phyloP scores from a whole-genome alignment of 2,329 filamentous ascomycete genomes.

The Bipolaris oryzae region DNA sequence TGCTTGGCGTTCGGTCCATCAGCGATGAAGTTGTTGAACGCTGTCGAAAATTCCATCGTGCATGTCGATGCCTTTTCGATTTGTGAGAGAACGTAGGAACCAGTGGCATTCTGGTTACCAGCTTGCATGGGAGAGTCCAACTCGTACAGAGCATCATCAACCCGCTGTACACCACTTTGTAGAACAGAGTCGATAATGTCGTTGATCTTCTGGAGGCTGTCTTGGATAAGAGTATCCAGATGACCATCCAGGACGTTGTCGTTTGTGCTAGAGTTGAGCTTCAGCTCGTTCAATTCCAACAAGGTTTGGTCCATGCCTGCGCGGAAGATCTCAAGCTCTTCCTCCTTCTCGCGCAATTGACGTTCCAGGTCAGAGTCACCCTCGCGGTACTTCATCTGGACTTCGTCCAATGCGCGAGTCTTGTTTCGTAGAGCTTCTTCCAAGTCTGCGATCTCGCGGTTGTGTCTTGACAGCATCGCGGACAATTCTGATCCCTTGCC shows the following conservation, averaged over 20 bases:
- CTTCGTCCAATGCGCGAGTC: slow-evolving; percentile 82
- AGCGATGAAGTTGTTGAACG: slow-evolving; percentile 98
- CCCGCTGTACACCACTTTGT: slow-evolving; percentile 87
- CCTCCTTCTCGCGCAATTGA: slow-evolving; percentile 89
- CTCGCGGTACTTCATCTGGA: slow-evolving; percentile 77
- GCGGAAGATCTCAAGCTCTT: slow-evolving; percentile 97
- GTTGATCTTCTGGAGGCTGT: slow-evolving; percentile 91
- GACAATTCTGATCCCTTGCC: slow-evolving; percentile 95
- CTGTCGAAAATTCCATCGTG: slow-evolving; percentile 95
- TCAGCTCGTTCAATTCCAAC: slow-evolving; percentile 88
- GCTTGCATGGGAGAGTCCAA: slow-evolving; percentile 98
- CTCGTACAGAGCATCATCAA: slow-evolving; percentile 96
- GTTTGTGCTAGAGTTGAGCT: slow-evolving; percentile 64
- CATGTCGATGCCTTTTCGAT: slow-evolving; percentile 95
- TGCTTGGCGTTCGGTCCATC: slow-evolving; percentile 92
- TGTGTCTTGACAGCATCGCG: slow-evolving; percentile 92
- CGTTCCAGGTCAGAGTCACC: slow-evolving; percentile 85
- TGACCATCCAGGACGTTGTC: slow-evolving; percentile 86
- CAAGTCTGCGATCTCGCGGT: slow-evolving; percentile 94
- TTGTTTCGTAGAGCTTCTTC: slow-evolving; percentile 90
- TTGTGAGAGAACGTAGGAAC: slow-evolving; percentile 92
- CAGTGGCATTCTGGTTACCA: slow-evolving; percentile 96
- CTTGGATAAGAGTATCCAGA: slow-evolving; percentile 85
- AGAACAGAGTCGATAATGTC: slow-evolving; percentile 97
- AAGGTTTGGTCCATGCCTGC: slow-evolving; percentile 96